These are phyloP conservation scores for Mrakia blollopis DNA, from an alignment of 768 basidiomycete genomes.

Conservation along the genomic window DNA sequence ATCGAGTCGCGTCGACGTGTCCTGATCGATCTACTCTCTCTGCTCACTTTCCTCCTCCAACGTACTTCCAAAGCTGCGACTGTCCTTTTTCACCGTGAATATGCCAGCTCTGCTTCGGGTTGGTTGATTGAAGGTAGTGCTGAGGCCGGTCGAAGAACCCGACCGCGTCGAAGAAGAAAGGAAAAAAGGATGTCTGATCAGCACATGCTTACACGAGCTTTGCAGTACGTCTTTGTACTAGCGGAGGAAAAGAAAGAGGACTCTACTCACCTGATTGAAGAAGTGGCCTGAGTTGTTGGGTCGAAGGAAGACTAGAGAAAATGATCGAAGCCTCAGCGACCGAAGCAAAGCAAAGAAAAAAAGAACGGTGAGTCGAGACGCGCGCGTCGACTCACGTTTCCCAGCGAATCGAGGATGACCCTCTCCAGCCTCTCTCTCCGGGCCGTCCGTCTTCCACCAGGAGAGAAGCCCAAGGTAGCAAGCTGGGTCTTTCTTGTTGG, in stretches of 20 bases:
- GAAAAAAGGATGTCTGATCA: background rate
- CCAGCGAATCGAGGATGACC: background rate
- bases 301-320: background rate
- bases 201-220: too few species aligned
- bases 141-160: background rate
- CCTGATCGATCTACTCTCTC: too few species aligned
- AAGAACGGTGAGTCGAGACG: too few species aligned
- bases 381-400: background rate
- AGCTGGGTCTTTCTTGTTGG: conserved; percentile 37
- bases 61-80: too few species aligned
- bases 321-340: background rate
- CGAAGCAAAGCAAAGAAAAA: too few species aligned
- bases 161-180: background rate
- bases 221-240: background rate
- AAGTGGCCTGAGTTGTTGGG: background rate
- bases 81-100: too few species aligned
- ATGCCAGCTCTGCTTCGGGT: background rate
- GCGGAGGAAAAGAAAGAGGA: background rate
- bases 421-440: background rate
- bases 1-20: too few species aligned
- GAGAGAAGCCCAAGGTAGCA: conserved; percentile 36
- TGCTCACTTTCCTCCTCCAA: too few species aligned
- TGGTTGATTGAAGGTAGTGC: background rate
- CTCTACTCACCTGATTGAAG: background rate
- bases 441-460: background rate